Base-by-base conservation (phyloP, 805 yeast genomes). In the Clavispora vitiphila region DNA sequence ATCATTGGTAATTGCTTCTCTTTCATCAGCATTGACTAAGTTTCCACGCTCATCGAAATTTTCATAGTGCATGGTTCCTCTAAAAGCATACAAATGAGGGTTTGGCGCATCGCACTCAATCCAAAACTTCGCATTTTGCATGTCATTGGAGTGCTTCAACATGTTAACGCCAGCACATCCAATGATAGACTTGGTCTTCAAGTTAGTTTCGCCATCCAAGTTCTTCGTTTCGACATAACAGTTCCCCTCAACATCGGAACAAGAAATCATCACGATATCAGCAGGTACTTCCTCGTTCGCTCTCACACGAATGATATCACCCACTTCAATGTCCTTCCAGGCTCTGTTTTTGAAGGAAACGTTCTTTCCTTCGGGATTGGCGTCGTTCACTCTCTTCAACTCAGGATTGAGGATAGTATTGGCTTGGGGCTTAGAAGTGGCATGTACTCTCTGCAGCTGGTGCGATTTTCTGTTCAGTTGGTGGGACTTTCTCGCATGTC, bases 241-340 rank as follows among this genome's bases (percentile, higher is more conserved):
- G 42, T 79, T 80, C 48, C 86, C 93, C 5, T 73, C 72, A 53
- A 81, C 87, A 27, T 86, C 79, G 0, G 90, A 78, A 9, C 88
- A 72, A 19, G 85, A 61, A 16, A 85, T 71, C 15, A 81, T 66
- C 35, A 85, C 49, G 8, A 51, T 63, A 61, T 85, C 95, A 26
- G 89, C 91, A 1, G 95, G 95, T 14, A 85, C 74, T 55, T 81
- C 86, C 47, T 83, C 87, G 59, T 86, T 81, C 48, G 79, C 79
- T 46, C 78, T 71, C 16, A 85, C 71, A 48, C 86, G 71, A 29
- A 86, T 67, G 41, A 83, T 64, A 58, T 86, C 91, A 37, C 95
- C 95, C 20, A 48, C 62, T 55, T 38, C 57, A 22, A 51, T 38
- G 38, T 51, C 54, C 41, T 51, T 51, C 56, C 56, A 51, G 27